A percentile compares a stretch with the other conserved stretches of the same genome.
These are phyloP conservation scores for Kwoniella shivajii DNA, from an alignment of 1,284 basidiomycete species.

Conservation along the genomic window DNA sequence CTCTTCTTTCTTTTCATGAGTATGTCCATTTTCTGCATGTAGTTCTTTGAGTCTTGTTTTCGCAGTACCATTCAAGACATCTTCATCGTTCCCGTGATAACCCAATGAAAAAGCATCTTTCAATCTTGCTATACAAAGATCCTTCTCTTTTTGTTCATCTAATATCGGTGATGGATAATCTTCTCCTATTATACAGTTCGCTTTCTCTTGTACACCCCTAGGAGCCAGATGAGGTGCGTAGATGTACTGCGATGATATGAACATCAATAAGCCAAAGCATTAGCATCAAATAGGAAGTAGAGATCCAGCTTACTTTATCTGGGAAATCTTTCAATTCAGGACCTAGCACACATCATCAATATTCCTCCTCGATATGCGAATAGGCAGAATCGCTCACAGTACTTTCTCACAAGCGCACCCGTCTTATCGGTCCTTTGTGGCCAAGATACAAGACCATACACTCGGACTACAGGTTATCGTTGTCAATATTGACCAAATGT, in stretches of 20 bases:
- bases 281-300: neutral
- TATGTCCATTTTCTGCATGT: constrained; percentile 30
- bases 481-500: constrained; percentile 7
- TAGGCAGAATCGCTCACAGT: constrained; percentile 41
- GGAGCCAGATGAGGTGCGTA: constrained; percentile 55
- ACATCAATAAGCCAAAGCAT: neutral
- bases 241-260: no score
- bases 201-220: constrained; percentile 45
- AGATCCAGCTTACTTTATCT: constrained; percentile 46
- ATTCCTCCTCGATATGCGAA: neutral
- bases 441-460: constrained; percentile 56
- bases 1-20: constrained; percentile 22
- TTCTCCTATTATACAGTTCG: constrained; percentile 53
- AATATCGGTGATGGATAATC: constrained; percentile 55
- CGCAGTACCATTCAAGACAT: constrained; percentile 45
- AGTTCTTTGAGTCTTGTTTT: constrained; percentile 24
- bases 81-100: constrained; percentile 39
- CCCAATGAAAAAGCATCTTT: constrained; percentile 49
- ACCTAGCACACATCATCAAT: constrained; percentile 17
- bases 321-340: constrained; percentile 56
- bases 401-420: constrained; percentile 56
- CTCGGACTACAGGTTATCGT: constrained; percentile 34
- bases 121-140: constrained; percentile 42
- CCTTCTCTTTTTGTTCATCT: constrained; percentile 51
- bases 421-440: constrained; percentile 57